phyloP scores from a whole-genome alignment of 495 filamentous ascomycete genomes.

The Wilcoxina mikolae region DNA sequence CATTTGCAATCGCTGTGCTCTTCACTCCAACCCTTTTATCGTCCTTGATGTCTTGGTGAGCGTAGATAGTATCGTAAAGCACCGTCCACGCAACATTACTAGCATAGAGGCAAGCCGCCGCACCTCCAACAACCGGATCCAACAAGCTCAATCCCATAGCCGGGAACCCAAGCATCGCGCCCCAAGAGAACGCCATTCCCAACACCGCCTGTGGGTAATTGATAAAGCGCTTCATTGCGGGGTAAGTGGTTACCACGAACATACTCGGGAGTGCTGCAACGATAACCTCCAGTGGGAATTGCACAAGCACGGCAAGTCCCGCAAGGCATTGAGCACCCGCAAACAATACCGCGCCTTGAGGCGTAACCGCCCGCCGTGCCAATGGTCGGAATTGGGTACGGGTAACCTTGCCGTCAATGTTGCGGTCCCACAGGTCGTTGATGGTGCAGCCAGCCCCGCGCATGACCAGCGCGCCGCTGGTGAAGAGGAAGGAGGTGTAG shows the following conservation, averaged over 20 bases:
- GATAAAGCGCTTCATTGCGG: constrained; percentile 83
- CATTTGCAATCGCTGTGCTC: constrained; percentile 80
- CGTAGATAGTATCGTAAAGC: constrained; percentile 97
- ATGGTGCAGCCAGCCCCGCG: constrained; percentile 95
- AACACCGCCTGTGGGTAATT: constrained; percentile 89
- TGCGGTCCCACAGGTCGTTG: constrained; percentile 93
- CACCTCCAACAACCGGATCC: constrained; percentile 47
- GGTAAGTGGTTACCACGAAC: constrained; percentile 67
- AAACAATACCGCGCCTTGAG: constrained; percentile 60
- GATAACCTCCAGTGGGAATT: constrained; percentile 72
- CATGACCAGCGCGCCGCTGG: constrained; percentile 82
- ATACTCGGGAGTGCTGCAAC: constrained; percentile 79
- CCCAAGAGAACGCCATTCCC: constrained; percentile 91
- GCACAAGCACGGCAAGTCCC: constrained; percentile 66
- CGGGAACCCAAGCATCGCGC: constrained; percentile 91
- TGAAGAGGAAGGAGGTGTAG: constrained; percentile 60
- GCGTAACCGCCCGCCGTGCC: constrained; percentile 67
- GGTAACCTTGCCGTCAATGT: constrained; percentile 79
- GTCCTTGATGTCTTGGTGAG: constrained; percentile 95
- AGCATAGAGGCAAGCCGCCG: constrained; percentile 60
- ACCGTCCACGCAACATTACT: constrained; percentile 90
- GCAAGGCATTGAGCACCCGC: constrained; percentile 66
- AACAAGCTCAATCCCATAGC: constrained; percentile 75
- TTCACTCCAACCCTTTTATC: constrained; percentile 89
- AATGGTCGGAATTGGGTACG: constrained; percentile 81